Percentiles rank a stretch among this genome's conserved stretches.
Evolutionary conservation across 1,139 yeast species (phyloP).

Genomic region (Suhomyces choctaworum): DNA sequence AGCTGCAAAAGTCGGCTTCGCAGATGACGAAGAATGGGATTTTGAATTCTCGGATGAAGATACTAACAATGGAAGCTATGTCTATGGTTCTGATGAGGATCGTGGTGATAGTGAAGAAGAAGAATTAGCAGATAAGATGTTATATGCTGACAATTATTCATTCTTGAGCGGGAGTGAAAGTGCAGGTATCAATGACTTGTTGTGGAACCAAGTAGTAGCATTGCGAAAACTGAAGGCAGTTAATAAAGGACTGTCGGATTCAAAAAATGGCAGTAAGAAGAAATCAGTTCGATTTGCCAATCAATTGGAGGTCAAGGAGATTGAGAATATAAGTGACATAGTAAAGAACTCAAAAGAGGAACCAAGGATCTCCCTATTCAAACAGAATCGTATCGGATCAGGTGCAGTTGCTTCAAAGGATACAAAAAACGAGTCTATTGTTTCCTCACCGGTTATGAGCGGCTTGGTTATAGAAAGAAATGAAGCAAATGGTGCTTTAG

Average conservation of each 20-base stretch:
- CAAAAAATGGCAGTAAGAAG: constrained; percentile 13
- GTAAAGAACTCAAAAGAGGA: constrained; percentile 33
- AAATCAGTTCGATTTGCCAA: constrained; percentile 57
- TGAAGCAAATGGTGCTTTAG: background rate
- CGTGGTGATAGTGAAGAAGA: constrained; percentile 10
- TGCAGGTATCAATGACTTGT: constrained; percentile 21
- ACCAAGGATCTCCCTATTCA: constrained; percentile 27
- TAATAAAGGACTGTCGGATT: background rate
- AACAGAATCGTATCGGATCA: constrained; percentile 19
- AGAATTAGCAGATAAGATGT: constrained; percentile 23
- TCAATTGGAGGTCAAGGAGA: constrained; percentile 54
- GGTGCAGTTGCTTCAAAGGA: too few relatives aligned
- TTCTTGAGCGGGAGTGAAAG: constrained; percentile 16
- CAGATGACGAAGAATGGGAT: constrained; percentile 43
- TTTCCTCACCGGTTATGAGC: constrained; percentile 2
- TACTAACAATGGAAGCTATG: too few relatives aligned
- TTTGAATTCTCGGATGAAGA: constrained; percentile 26
- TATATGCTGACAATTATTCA: constrained; percentile 23
- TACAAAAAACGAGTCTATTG: too few relatives aligned
- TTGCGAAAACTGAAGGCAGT: constrained; percentile 19
- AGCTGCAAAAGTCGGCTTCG: constrained; percentile 32
- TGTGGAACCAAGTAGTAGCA: constrained; percentile 34
- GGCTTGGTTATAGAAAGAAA: constrained; percentile 15
- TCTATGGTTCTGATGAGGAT: too few relatives aligned
- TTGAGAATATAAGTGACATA: constrained; percentile 57